Evolutionary conservation across 306 rosid genomes (phyloP).

Genomic region (Cicer pinnatifidum): DNA sequence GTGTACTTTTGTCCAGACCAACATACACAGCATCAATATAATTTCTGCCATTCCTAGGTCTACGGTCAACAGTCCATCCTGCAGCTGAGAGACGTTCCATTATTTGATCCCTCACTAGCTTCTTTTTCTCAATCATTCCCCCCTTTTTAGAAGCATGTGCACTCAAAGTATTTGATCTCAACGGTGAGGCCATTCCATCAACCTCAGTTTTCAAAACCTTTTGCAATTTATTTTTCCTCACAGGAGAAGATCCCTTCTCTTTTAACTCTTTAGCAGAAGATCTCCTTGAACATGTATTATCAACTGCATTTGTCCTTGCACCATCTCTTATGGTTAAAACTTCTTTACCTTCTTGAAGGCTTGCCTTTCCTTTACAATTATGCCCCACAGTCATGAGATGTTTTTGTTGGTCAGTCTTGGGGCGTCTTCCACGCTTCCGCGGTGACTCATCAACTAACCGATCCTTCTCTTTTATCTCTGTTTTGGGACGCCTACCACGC

Average conservation of each 20-base stretch:
- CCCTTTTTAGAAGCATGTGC: conserved; percentile 25
- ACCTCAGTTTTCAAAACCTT: conserved; percentile 48
- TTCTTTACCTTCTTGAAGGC: conserved; percentile 25
- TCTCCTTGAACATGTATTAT: conserved; percentile 42
- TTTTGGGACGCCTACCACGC: conserved; percentile 57
- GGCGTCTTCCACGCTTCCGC: conserved; percentile 61
- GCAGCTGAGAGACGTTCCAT: conserved; percentile 64
- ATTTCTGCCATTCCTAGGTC: conserved; percentile 65
- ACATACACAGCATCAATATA: conserved; percentile 88
- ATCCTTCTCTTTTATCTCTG: background rate
- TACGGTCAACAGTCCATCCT: conserved; percentile 84
- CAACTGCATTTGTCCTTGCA: conserved; percentile 41
- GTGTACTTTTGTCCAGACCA: conserved; percentile 73
- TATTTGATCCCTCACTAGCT: conserved; percentile 73
- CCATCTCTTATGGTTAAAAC: conserved; percentile 41
- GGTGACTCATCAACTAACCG: conserved; percentile 24
- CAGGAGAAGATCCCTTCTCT: conserved; percentile 40
- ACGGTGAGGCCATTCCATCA: conserved; percentile 36
- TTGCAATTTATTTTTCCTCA: conserved; percentile 40
- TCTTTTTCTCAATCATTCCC: conserved; percentile 41
- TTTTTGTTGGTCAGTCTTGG: conserved; percentile 42
- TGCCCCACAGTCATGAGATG: conserved; percentile 38
- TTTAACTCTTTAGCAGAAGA: conserved; percentile 40
- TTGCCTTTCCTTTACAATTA: conserved; percentile 44
- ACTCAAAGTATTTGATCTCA: conserved; percentile 37